Evolutionary conservation across 345 rosid genomes (phyloP), one percentile per base, ranked within the genome.

Genomic region (Cardamine resedifolia): DNA sequence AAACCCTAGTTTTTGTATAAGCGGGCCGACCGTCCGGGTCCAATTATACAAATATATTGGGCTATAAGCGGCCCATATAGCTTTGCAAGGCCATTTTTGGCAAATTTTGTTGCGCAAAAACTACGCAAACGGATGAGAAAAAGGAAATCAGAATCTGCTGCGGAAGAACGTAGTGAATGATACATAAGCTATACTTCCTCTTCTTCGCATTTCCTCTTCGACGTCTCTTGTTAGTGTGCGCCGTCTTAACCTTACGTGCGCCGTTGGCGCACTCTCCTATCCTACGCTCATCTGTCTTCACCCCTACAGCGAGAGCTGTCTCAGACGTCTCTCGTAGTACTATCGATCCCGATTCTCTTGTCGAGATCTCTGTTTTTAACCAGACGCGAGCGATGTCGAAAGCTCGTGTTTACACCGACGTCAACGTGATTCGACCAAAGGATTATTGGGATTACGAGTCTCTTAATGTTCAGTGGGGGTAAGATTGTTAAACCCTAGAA

Each of bases 381-480:
- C 79, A 65, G 60, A 50, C 20, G 27, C 7, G 74, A 58, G 72
- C 65, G 81, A 91, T 95, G 98, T 95, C 96, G 66, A 95, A 95
- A 75, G 83, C 99, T 26, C 85, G 91, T 26, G 96, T 91, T 48
- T 95, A 91, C 79, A 19, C 96, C 9, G 96, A 95, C 34, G 83
- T 95, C 18, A 95, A 95, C 79, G 94, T 90, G 62, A 38, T 88
- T 27, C 88, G 97, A 12, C 90, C 98, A 28, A 91, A 91, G 82
- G 99, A 94, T 23, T 94, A 94, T 50, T 94, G 96, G 96, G 97
- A 94, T 82, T 90, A 90, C 69, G 91, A 90, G 73, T 85, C 91
- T 21, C 87, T 86, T 30, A 81, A 77, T 49, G 91, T 86, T 77
- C 90, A 85, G 50, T 88, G 99, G 97, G 96, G 97, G 97, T 89